phyloP scores from a whole-genome alignment of 192 early-diverging fungal species.

The Thamnidium elegans region DNA sequence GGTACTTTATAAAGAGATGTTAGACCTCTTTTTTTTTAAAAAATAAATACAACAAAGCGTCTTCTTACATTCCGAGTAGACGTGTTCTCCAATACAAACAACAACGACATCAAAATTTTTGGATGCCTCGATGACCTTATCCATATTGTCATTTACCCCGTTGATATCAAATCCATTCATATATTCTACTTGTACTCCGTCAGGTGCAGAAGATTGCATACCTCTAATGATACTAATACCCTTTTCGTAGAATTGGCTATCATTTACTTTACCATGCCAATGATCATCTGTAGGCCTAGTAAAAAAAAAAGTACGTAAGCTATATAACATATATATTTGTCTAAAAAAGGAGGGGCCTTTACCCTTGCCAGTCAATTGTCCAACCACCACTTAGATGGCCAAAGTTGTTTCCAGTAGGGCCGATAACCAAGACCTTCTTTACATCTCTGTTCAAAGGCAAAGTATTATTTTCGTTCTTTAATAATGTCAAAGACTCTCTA shows the following conservation, averaged over 20 bases:
- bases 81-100: conserved; percentile 52
- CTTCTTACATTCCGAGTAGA: conserved; percentile 51
- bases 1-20: conserved; percentile 4
- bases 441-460: conserved; percentile 43
- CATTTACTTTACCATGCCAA: conserved; percentile 45
- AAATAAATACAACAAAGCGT: background rate
- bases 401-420: conserved; percentile 55
- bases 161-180: conserved; percentile 45
- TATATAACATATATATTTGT: conserved; percentile 6
- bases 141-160: conserved; percentile 31
- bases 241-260: conserved; percentile 41
- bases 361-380: conserved; percentile 63
- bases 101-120: conserved; percentile 51
- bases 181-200: conserved; percentile 19
- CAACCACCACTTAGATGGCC: conserved; percentile 56
- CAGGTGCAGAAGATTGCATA: conserved; percentile 31
- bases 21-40: background rate
- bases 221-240: conserved; percentile 39
- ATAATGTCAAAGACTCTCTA: conserved; percentile 56
- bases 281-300: conserved; percentile 19
- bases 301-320: background rate
- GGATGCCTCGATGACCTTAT: conserved; percentile 24
- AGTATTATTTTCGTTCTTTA: conserved; percentile 48
- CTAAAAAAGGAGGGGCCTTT: background rate
- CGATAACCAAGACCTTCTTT: conserved; percentile 52